Evolutionary conservation across 148 eudicot species (phyloP), one percentile per base, ranked within the genome.

Genomic region (Arctostaphylos glauca): DNA sequence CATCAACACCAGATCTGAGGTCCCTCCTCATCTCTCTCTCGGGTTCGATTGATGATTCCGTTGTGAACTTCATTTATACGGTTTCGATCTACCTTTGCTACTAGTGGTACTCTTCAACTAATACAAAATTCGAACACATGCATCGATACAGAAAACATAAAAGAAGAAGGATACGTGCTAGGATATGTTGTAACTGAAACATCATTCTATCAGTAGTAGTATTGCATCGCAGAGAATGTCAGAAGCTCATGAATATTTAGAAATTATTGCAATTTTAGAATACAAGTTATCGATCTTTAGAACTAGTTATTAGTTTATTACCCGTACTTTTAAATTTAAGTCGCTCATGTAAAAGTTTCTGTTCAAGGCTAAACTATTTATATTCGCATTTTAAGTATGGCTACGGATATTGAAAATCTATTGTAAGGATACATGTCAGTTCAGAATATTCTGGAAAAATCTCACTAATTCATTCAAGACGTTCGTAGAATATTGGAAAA

Each of bases 1-100:
- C 84, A 89, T 94, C 82, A 93, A 95, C 87, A 92, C 97, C 86
- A 89, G 97, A 85, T 95, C 99, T 86, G 82, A 89, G 95, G 99
- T 96, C 5, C 59, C 12, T 67, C 7, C 50, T 55, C 38, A 1
- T 5, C 48, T 75, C 64, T 18, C 43, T 18, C 0, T 58, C 9
- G 15, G 3, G 6, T 64, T 19, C 10, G 13, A 78, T 18, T 80
- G 25, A 5, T 47, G 48, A 48, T 21, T 59, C 48, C 9, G 9
- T 41, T n/a, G 8, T n/a, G 62, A 9, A 50, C n/a, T 48, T 56
- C 80, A 50, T 76, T 64, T 82, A 53, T 60, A 64, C 14, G 81
- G 66, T 67, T 77, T 77, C 66, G 56, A 60, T 59, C 62, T 53
- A 41, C 19, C 77, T 48, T 74, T 58, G 23, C 64, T 58, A 18